Conservation (phyloP, 2,329 filamentous ascomycete genomes). For the Trichoderma sp. region DNA sequence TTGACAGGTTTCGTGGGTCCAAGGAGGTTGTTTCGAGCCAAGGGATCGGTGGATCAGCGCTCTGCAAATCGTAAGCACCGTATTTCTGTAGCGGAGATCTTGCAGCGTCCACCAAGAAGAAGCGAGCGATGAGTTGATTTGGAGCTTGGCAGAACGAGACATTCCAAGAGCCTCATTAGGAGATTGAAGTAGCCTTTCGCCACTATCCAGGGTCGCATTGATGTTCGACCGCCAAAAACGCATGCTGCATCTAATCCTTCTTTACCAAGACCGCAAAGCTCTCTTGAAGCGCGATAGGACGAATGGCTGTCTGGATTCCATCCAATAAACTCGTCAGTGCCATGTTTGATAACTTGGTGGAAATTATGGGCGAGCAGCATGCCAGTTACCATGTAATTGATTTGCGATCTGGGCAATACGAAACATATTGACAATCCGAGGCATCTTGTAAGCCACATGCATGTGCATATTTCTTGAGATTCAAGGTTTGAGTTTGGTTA, state of each 20-base stretch:
- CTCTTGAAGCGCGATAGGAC: background rate
- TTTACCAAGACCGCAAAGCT: background rate
- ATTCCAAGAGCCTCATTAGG: background rate
- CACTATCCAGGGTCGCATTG: background rate
- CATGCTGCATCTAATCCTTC: background rate
- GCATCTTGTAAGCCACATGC: too few relatives aligned
- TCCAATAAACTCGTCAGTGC: background rate
- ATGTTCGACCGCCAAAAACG: background rate
- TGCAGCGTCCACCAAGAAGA: background rate
- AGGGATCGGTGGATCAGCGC: background rate
- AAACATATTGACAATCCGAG: background rate
- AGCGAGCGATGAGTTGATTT: background rate
- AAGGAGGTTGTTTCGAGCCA: background rate
- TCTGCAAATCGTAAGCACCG: background rate
- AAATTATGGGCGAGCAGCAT: background rate
- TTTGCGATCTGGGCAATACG: background rate
- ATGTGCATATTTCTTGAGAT: background rate
- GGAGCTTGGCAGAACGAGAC: background rate
- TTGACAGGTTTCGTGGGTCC: background rate
- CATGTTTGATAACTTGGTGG: background rate
- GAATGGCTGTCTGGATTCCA: background rate
- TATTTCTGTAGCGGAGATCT: background rate
- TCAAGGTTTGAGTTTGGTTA: background rate
- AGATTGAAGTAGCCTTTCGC: background rate
- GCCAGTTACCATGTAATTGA: background rate